Conservation (phyloP, 2,329 filamentous ascomycete genomes). For the Fusarium nodosum region DNA sequence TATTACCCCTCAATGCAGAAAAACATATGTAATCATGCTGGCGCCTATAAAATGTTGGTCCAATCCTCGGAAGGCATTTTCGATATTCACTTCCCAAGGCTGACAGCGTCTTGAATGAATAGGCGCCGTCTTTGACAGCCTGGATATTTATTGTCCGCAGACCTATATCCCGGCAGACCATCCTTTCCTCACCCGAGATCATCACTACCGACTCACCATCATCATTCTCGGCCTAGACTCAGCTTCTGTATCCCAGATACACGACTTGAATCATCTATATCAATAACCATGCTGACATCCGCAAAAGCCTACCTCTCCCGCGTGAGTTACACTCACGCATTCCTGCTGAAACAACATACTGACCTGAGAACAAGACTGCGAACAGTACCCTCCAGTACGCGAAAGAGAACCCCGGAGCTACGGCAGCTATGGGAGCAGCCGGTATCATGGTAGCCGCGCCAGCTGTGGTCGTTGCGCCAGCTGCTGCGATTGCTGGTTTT, state of each 20-base stretch:
- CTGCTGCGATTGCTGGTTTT: slow-evolving; percentile 35
- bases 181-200: background rate
- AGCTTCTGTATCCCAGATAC: background rate
- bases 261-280: background rate
- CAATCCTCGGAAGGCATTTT: background rate
- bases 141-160: background rate
- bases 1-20: background rate
- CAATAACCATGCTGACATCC: background rate
- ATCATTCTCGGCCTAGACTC: background rate
- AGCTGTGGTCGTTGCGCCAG: slow-evolving; percentile 23
- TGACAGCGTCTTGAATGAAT: background rate
- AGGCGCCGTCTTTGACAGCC: background rate
- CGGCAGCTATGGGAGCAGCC: slow-evolving; percentile 14
- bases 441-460: slow-evolving; percentile 29
- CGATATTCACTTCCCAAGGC: background rate
- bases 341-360: background rate
- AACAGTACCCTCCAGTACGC: slow-evolving; percentile 9
- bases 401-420: slow-evolving; percentile 7
- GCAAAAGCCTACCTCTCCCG: background rate
- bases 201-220: background rate
- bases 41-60: background rate
- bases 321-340: background rate
- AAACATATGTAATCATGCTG: background rate
- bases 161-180: background rate
- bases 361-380: background rate